These are phyloP conservation scores for Bolboschoenoplectus hybrid DNA, from an alignment of 202 grass and related monocot species.

Conservation along the genomic window DNA sequence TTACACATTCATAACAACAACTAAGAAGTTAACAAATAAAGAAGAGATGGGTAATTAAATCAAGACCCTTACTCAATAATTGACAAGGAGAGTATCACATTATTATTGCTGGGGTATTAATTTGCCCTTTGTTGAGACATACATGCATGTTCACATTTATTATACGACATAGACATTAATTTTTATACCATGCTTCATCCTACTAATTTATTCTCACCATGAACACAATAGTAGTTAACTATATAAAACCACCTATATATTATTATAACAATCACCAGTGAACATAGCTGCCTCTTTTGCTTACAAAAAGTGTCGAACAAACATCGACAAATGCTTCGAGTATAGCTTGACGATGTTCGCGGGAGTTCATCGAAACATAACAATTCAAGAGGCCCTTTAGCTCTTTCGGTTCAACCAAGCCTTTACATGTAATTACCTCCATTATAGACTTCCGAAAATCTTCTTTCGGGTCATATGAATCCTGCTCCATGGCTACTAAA, in stretches of 20 bases:
- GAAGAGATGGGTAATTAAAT: no score
- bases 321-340: conserved; percentile 90
- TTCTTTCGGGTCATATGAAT: conserved; percentile 61
- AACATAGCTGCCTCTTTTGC: conserved; percentile 34
- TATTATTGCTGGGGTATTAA: background rate
- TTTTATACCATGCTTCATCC: background rate
- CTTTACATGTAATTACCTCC: conserved; percentile 80
- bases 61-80: no score
- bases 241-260: background rate
- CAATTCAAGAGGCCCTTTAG: conserved; percentile 84
- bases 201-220: conserved; percentile 12
- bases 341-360: conserved; percentile 71
- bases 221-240: background rate
- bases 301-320: conserved; percentile 63
- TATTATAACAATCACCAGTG: conserved; percentile 18
- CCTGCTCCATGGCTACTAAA: conserved; percentile 71
- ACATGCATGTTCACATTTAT: background rate
- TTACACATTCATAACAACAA: no score
- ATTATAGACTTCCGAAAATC: conserved; percentile 77
- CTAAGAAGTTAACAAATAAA: no score
- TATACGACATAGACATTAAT: background rate
- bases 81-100: background rate
- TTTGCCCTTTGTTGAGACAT: background rate
- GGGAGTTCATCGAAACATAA: conserved; percentile 81
- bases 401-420: conserved; percentile 74